phyloP scores from a whole-genome alignment of 2,329 filamentous ascomycete genomes.

The Didymella segeticola region DNA sequence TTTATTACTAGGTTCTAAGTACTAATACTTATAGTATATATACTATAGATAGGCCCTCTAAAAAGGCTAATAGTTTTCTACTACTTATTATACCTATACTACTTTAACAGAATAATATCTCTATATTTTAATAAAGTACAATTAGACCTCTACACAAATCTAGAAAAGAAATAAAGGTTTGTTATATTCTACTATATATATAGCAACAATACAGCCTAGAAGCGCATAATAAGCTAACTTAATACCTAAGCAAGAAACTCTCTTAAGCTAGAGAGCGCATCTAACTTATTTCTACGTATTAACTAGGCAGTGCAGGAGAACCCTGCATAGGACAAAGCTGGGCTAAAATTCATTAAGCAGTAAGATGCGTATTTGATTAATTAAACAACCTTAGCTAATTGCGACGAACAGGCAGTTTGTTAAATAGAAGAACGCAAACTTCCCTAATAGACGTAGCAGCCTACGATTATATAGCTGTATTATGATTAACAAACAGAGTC shows the following conservation, averaged over 20 bases:
- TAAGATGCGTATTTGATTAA: neutral
- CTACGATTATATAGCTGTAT: slow-evolving; percentile 1
- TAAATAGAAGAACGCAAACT: slow-evolving; percentile 4
- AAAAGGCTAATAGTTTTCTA: neutral
- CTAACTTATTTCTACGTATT: slow-evolving; percentile 13
- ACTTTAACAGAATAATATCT: neutral
- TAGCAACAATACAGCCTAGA: slow-evolving; percentile 12
- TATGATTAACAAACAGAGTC: slow-evolving; percentile 8
- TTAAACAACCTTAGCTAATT: neutral
- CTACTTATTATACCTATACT: neutral
- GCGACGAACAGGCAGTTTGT: neutral
- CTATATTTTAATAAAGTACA: neutral
- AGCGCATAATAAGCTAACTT: slow-evolving; percentile 14
- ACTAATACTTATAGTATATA: neutral
- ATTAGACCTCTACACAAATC: neutral
- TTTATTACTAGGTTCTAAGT: neutral
- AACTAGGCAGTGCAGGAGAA: slow-evolving; percentile 21
- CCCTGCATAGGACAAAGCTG: slow-evolving; percentile 2
- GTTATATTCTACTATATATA: slow-evolving; percentile 22
- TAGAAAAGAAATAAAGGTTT: slow-evolving; percentile 18
- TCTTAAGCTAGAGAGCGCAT: neutral
- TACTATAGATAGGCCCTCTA: neutral
- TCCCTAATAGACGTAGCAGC: neutral
- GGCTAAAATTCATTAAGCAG: slow-evolving; percentile 1
- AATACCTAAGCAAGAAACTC: slow-evolving; percentile 2